Conservation (phyloP, 2,329 filamentous ascomycete genomes). For the Lachnellula willkommii region DNA sequence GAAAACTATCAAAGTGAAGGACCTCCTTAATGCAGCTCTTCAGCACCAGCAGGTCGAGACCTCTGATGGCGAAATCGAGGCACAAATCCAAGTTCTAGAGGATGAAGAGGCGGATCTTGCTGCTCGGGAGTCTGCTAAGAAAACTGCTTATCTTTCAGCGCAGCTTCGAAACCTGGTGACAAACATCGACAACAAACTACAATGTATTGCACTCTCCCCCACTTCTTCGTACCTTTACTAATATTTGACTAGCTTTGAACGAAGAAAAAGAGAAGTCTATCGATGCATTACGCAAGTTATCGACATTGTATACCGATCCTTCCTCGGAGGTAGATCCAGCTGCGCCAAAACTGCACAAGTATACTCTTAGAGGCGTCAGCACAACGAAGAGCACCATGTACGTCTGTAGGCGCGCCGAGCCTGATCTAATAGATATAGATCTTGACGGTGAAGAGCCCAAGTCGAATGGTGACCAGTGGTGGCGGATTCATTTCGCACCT, state of each 20-base stretch:
- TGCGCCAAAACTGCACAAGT: conserved; percentile 33
- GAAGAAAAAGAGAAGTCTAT: conserved; percentile 28
- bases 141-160: conserved; percentile 21
- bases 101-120: conserved; percentile 15
- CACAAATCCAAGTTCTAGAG: not conserved
- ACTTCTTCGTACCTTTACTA: conserved; percentile 7
- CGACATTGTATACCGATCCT: conserved; percentile 35
- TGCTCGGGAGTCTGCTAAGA: conserved; percentile 2
- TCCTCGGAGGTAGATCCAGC: conserved; percentile 16
- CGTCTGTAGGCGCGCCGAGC: conserved; percentile 42
- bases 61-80: conserved; percentile 6
- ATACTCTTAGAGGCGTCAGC: conserved; percentile 47
- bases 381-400: conserved; percentile 44
- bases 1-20: conserved; percentile 27
- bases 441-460: conserved; percentile 25
- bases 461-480: conserved; percentile 46
- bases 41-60: conserved; percentile 27
- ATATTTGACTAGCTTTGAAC: conserved; percentile 24
- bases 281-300: conserved; percentile 33
- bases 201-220: conserved; percentile 16
- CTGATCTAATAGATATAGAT: conserved; percentile 40
- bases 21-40: conserved; percentile 27
- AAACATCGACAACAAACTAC: conserved; percentile 31
- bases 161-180: conserved; percentile 26
- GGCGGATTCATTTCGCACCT: conserved; percentile 44